These are phyloP conservation scores for Nemania sp. DNA, from an alignment of 2,329 filamentous ascomycete species.

Conservation along the genomic window DNA sequence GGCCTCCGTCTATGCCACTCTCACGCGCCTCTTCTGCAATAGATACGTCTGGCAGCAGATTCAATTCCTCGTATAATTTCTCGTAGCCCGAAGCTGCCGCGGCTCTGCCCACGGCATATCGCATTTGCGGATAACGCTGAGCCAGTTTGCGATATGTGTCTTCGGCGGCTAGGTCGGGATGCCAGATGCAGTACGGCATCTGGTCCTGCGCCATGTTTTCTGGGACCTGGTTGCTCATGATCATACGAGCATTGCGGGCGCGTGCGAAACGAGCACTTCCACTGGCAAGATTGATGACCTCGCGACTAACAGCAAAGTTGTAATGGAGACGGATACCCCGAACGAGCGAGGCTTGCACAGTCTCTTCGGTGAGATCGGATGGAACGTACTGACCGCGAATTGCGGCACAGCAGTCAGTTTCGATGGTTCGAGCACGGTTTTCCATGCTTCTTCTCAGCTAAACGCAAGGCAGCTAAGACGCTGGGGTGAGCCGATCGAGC, in stretches of 20 bases:
- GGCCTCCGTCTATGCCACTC: not conserved
- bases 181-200: conserved; percentile 7
- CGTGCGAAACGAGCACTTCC: not conserved
- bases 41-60: not conserved
- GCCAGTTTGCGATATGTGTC: not conserved
- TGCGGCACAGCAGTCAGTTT: not conserved
- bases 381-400: not conserved
- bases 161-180: conserved; percentile 1
- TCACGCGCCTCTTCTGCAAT: conserved; percentile 5
- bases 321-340: conserved; percentile 1
- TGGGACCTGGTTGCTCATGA: not conserved
- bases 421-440: not conserved
- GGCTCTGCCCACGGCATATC: conserved; percentile 1
- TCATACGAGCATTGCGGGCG: conserved; percentile 2
- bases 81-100: conserved; percentile 2
- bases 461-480: no score
- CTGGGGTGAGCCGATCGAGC: no score
- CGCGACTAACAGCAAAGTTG: not conserved
- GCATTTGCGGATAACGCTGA: not conserved
- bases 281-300: not conserved
- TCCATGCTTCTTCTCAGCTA: no score
- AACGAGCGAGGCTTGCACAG: not conserved
- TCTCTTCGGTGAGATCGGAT: not conserved
- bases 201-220: not conserved
- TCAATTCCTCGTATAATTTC: not conserved